These are phyloP conservation scores for Termitomyces sp. DNA, from an alignment of 768 basidiomycete genomes.

Conservation along the genomic window DNA sequence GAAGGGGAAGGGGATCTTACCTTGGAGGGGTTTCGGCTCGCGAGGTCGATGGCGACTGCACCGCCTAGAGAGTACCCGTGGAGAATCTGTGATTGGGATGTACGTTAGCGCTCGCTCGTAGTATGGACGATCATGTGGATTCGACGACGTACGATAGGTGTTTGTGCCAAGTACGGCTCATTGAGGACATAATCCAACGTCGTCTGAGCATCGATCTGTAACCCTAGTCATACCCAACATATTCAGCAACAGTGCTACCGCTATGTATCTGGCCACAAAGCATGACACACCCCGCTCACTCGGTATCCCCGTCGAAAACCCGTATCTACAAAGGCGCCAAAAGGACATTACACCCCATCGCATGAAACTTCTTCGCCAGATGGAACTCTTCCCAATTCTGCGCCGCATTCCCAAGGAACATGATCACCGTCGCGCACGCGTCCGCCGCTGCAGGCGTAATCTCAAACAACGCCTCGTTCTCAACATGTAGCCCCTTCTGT, in stretches of 20 bases:
- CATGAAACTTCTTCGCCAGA: not conserved
- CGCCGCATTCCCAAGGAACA: not conserved
- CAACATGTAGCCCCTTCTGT: too few relatives aligned
- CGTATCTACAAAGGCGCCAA: not conserved
- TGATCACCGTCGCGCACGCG: not conserved
- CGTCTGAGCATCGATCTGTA: not conserved
- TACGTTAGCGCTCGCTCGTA: too few relatives aligned
- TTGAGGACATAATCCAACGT: not conserved
- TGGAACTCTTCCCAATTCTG: not conserved
- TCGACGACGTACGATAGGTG: not conserved
- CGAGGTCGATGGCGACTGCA: not conserved
- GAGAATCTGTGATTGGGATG: not conserved
- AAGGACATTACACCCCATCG: not conserved
- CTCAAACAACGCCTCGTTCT: not conserved
- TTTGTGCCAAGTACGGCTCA: not conserved
- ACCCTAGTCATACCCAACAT: not conserved
- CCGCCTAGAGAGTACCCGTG: not conserved
- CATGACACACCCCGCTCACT: not conserved
- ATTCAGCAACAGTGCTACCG: too few relatives aligned
- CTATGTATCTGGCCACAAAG: too few relatives aligned
- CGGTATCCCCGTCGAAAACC: not conserved
- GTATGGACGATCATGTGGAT: too few relatives aligned
- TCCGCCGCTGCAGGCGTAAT: not conserved
- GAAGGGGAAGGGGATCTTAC: not conserved
- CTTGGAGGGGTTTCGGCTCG: not conserved